These are phyloP conservation scores for Trametopsis cervina DNA, from an alignment of 768 basidiomycete genomes.

Conservation along the genomic window DNA sequence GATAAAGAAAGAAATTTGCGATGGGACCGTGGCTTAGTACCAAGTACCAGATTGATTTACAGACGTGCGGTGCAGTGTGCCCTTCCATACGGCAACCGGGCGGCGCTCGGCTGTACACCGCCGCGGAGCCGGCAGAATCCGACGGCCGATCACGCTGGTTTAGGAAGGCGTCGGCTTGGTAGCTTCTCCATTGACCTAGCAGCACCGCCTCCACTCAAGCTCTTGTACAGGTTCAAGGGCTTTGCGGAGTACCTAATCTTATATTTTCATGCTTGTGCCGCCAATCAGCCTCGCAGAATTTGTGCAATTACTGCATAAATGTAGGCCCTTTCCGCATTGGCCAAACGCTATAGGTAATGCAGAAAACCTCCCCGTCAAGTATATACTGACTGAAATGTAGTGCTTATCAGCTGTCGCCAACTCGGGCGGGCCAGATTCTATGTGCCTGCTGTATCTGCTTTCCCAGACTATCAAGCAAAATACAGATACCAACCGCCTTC, in stretches of 20 bases:
- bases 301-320: constrained; percentile 35
- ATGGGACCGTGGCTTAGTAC: background rate
- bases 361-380: background rate
- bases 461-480: constrained; percentile 31
- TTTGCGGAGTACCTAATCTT: too few relatives aligned
- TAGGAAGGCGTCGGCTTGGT: too few relatives aligned
- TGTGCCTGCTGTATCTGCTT: constrained; percentile 68
- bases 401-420: constrained; percentile 54
- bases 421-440: constrained; percentile 81
- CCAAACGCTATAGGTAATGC: constrained; percentile 35
- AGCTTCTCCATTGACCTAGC: too few relatives aligned
- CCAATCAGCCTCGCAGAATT: constrained; percentile 48
- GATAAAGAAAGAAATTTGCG: constrained; percentile 3
- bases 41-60: background rate
- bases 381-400: background rate
- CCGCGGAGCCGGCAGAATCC: too few relatives aligned
- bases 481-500: constrained; percentile 12
- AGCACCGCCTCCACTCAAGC: too few relatives aligned
- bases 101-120: background rate
- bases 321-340: constrained; percentile 47
- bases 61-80: background rate
- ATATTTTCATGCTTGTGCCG: background rate
- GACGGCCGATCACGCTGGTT: too few relatives aligned
- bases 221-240: too few relatives aligned
- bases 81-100: background rate